Conservation (phyloP, 352 stramenopile species). For the Salisapilia sapeloensis region DNA sequence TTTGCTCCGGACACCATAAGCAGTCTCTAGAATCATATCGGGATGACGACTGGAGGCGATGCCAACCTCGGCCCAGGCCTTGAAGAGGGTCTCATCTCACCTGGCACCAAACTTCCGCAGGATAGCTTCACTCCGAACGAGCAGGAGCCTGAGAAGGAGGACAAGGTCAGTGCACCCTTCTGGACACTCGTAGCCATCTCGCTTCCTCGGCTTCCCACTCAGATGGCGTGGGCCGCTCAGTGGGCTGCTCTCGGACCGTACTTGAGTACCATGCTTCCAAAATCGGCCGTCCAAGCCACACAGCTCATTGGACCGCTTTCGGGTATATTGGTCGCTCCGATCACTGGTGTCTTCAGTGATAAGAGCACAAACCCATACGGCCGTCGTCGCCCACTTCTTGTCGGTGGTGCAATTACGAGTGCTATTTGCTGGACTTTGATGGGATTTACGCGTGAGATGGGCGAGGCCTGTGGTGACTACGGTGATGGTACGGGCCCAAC, state of each 20-base stretch:
- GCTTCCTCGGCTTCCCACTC: slow-evolving; percentile 52
- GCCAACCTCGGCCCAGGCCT: too few species aligned
- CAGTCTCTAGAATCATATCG: too few species aligned
- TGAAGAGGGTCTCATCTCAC: too few species aligned
- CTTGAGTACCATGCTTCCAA: slow-evolving; percentile 42
- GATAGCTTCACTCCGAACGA: too few species aligned
- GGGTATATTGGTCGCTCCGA: slow-evolving; percentile 49
- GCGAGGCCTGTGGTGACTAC: slow-evolving; percentile 6
- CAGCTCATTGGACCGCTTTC: slow-evolving; percentile 54
- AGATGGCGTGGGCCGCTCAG: slow-evolving; percentile 66
- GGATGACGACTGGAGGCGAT: too few species aligned
- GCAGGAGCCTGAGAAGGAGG: too few species aligned
- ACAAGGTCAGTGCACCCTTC: too few species aligned
- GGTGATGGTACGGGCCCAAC: slow-evolving; percentile 4
- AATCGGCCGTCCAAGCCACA: slow-evolving; percentile 52
- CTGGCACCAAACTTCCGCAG: too few species aligned
- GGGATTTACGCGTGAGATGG: slow-evolving; percentile 14
- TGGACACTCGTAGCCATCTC: slow-evolving; percentile 50
- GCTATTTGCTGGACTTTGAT: slow-evolving; percentile 16
- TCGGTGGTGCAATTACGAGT: slow-evolving; percentile 11
- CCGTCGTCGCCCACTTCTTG: slow-evolving; percentile 5
- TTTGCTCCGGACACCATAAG: too few species aligned
- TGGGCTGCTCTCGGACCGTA: slow-evolving; percentile 56
- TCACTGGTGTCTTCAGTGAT: slow-evolving; percentile 51
- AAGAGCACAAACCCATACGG: slow-evolving; percentile 18